A percentile compares a stretch with the other conserved stretches of the same genome.
These are phyloP conservation scores for Ophiostoma sp. DNA, from an alignment of 2,329 filamentous ascomycete species.

Conservation along the genomic window DNA sequence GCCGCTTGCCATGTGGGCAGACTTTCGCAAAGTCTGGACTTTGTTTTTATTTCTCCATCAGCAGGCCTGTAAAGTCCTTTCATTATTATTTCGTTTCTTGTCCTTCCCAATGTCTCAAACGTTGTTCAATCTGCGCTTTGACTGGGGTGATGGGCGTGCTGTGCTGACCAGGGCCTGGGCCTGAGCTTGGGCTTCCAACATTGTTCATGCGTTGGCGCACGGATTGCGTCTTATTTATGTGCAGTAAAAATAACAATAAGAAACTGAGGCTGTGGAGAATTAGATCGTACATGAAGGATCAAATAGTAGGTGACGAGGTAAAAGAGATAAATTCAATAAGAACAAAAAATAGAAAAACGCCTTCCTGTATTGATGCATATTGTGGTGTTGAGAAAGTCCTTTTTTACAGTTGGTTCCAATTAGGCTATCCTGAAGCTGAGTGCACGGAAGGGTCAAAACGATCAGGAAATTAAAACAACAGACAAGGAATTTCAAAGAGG, in stretches of 20 bases:
- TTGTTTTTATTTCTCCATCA: neutral
- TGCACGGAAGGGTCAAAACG: slow-evolving; percentile 8
- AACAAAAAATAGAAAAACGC: neutral
- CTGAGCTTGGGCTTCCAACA: neutral
- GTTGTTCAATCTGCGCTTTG: neutral
- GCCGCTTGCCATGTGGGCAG: neutral
- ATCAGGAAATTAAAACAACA: neutral
- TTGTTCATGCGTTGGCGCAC: slow-evolving; percentile 12
- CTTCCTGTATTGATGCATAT: neutral
- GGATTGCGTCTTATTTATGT: neutral
- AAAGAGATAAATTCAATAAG: neutral
- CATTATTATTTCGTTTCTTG: neutral
- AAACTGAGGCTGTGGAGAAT: neutral
- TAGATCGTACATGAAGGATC: neutral
- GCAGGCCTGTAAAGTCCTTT: neutral
- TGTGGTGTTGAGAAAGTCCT: neutral
- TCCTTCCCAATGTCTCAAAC: neutral
- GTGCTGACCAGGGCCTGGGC: neutral
- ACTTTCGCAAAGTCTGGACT: neutral
- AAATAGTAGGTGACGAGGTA: neutral
- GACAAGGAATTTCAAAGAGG: neutral
- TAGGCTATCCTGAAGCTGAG: neutral
- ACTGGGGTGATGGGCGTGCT: neutral
- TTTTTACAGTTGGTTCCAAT: neutral
- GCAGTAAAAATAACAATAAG: neutral